Base-by-base conservation (phyloP, 208 protist genomes). In the Acanthamoeba triangularis region DNA sequence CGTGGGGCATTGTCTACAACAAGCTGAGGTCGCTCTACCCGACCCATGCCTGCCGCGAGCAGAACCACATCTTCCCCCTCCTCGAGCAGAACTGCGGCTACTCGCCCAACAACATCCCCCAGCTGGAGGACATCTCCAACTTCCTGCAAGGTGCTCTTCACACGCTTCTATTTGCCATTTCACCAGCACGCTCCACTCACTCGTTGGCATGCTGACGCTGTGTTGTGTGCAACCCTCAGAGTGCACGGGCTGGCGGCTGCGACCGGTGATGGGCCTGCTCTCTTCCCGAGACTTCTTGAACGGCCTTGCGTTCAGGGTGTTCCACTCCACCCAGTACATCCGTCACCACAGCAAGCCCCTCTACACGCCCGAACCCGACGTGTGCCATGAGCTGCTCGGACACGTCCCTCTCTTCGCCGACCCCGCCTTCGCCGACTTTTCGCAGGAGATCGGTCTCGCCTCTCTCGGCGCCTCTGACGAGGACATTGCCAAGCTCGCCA, bases 261-360 rank as follows among this genome's bases (percentile, higher is more conserved):
- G 99, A 20, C 99, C 99, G 5, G 99, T 99, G 16, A 96, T 98
- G 33, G 99, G 99, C 28, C 97, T 99, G 18, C 96, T 99, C 14
- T 99, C 99, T 8, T 97, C 98, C 18, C 97, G 99, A 59, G 98
- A 99, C 96, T 99, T 99, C 95, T 96, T 99, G 35, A 99, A 99
- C 96, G 98, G 96, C 25, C 97, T 99, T 20, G 99, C 99, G 30
- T 99, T 99, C 97, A 97, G 99, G 65, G 98, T 99, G 14, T 99
- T 99, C 97, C 99, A 99, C 96, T 98, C 98, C 56, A 99, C 99
- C 28, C 99, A 99, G 97, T 99, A 99, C 97, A 99, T 99, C 90
- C 98, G 99, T 84, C 99, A 99, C 96, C 96, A 97, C 49, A 98
- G 97, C 49, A 94, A 85, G 74, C 91, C 91, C 23, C 49, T 94